phyloP scores from a whole-genome alignment of 169 alveolate genomes.

The Besnoitia besnoiti region DNA sequence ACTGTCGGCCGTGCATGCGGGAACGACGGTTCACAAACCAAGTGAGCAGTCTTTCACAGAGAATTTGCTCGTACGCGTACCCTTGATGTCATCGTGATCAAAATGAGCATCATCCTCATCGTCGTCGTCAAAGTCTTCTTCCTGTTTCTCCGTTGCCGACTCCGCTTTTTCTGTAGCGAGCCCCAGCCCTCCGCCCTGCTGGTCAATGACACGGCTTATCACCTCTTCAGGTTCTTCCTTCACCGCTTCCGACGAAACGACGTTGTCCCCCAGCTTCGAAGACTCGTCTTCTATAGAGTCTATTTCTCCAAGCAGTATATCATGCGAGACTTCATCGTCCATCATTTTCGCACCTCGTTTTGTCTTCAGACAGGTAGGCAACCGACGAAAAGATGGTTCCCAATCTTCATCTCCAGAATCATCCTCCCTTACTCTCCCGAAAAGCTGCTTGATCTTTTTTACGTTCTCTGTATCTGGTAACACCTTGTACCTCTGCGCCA shows the following conservation, averaged over 20 bases:
- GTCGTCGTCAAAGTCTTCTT: not conserved
- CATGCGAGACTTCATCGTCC: constrained; percentile 48
- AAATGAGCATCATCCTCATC: constrained; percentile 52
- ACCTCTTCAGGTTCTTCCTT: constrained; percentile 24
- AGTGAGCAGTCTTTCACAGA: too few relatives aligned
- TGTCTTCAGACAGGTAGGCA: constrained; percentile 40
- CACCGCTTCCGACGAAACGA: constrained; percentile 16
- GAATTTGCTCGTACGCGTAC: constrained; percentile 7
- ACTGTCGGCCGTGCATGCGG: constrained; percentile 43
- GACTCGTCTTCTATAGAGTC: constrained; percentile 58
- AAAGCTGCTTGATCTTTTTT: constrained; percentile 69
- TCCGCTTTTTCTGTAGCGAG: not conserved
- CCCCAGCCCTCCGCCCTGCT: not conserved
- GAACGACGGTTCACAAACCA: constrained; percentile 41
- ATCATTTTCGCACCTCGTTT: not conserved
- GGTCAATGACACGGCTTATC: not conserved
- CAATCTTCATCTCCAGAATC: constrained; percentile 78
- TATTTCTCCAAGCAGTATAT: constrained; percentile 50
- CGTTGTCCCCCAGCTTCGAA: constrained; percentile 4
- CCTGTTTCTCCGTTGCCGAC: not conserved
- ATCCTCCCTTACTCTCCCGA: constrained; percentile 74
- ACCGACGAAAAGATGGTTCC: constrained; percentile 68
- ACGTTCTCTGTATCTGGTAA: constrained; percentile 73
- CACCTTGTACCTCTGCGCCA: constrained; percentile 71
- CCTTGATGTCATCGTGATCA: constrained; percentile 45